Percentiles rank a stretch among this genome's conserved stretches.
These are phyloP conservation scores for Oxytropis ochrocephala DNA, from an alignment of 306 rosid genomes.

Conservation along the genomic window DNA sequence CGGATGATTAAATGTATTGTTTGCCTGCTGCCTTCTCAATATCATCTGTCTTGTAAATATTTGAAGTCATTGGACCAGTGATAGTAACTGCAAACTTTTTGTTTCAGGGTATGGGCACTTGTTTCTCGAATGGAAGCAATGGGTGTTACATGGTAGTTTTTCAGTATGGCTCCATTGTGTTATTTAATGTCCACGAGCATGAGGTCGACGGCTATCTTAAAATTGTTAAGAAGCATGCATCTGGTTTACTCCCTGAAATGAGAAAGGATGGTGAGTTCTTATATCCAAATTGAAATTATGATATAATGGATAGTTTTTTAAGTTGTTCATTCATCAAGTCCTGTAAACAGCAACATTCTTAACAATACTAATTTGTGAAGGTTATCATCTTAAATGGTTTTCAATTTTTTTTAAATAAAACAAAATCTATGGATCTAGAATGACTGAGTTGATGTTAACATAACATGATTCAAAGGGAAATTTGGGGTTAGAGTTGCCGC, in stretches of 20 bases:
- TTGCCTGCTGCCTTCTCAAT: constrained; percentile 4
- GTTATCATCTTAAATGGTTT: not conserved
- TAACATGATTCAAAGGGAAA: not conserved
- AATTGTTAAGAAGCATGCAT: constrained; percentile 72
- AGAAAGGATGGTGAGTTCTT: constrained; percentile 83
- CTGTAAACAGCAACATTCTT: not conserved
- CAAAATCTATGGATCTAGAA: not conserved
- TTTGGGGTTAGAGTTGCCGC: not conserved
- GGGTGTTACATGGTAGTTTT: constrained; percentile 86
- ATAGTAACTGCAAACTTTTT: constrained; percentile 15
- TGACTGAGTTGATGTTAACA: not conserved
- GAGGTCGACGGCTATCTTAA: constrained; percentile 70
- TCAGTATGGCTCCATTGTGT: constrained; percentile 90
- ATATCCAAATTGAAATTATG: constrained; percentile 4
- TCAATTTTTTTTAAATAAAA: not conserved
- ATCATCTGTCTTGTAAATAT: not conserved
- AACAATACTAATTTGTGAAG: not conserved
- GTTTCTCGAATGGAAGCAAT: constrained; percentile 64
- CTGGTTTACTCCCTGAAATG: constrained; percentile 92
- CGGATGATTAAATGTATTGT: constrained; percentile 5
- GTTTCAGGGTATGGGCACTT: constrained; percentile 58
- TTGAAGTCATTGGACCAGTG: not conserved
- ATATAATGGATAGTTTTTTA: not conserved
- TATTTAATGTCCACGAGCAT: constrained; percentile 74
- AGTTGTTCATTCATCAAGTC: not conserved